Evolutionary conservation across 768 basidiomycete genomes (phyloP).

Genomic region (Psilocybe sp.): DNA sequence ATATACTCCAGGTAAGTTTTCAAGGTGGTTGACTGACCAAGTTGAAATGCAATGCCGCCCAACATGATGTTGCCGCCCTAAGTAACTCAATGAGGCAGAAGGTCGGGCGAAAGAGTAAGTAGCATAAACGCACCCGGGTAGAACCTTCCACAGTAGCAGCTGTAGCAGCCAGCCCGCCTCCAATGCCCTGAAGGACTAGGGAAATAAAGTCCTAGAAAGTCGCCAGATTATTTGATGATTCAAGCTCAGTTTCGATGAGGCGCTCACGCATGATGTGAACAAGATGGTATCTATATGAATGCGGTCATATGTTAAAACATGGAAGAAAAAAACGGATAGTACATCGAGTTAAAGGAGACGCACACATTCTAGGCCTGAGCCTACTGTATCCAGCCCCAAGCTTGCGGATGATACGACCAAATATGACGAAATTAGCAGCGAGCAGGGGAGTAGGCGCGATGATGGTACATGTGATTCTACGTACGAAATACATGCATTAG

Average conservation of each 20-base stretch:
- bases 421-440: constrained; percentile 59
- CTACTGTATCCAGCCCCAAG: constrained; percentile 47
- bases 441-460: constrained; percentile 43
- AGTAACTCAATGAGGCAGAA: constrained; percentile 3
- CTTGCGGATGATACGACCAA: constrained; percentile 42
- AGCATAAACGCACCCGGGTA: constrained; percentile 3
- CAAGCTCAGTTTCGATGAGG: no score
- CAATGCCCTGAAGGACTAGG: constrained; percentile 53
- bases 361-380: constrained; percentile 28
- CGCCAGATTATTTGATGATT: background rate
- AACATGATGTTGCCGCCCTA: constrained; percentile 5
- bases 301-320: background rate
- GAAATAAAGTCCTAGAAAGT: constrained; percentile 41
- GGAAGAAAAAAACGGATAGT: no score
- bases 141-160: constrained; percentile 16
- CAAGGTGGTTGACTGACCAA: background rate
- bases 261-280: constrained; percentile 34
- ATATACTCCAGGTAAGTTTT: background rate
- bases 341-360: background rate
- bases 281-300: constrained; percentile 35
- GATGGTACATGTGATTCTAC: constrained; percentile 49
- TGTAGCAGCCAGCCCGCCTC: constrained; percentile 46
- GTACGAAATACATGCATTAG: no score
- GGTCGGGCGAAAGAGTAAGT: background rate
- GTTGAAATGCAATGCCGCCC: constrained; percentile 3